Conservation (phyloP, 2,329 filamentous ascomycete species). For the Fusarium illudens region DNA sequence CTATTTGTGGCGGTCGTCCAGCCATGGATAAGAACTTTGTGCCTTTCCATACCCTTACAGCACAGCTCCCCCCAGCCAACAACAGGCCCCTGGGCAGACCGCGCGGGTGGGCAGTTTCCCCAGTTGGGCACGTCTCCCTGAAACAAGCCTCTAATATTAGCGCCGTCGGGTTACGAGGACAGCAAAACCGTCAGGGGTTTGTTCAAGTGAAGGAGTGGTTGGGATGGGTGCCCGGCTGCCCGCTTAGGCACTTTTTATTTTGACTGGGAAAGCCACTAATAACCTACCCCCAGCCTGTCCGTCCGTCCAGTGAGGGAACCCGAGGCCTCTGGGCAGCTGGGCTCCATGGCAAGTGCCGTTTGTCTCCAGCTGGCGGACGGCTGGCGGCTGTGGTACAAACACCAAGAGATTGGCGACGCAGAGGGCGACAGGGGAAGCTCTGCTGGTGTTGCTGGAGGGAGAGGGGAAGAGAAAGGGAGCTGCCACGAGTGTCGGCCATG, state of each 20-base stretch:
- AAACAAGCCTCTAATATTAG: conserved; percentile 35
- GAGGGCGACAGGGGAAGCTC: conserved; percentile 7
- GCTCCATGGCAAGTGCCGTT: conserved; percentile 20
- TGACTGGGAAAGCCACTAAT: conserved; percentile 8
- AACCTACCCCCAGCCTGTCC: background rate
- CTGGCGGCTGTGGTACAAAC: conserved; percentile 16
- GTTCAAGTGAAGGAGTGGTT: conserved; percentile 8
- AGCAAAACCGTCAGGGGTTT: conserved; percentile 23
- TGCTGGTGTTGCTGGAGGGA: background rate
- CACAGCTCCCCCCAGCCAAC: background rate
- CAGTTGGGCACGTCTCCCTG: conserved; percentile 22
- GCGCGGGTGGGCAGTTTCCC: conserved; percentile 9
- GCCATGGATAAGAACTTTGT: background rate
- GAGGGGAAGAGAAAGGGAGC: background rate
- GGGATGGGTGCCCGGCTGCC: background rate
- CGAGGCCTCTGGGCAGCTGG: conserved; percentile 33
- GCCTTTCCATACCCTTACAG: background rate
- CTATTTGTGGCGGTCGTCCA: background rate
- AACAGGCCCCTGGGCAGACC: conserved; percentile 19
- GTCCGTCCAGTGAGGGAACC: conserved; percentile 23
- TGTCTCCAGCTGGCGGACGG: conserved; percentile 7
- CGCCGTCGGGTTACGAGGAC: conserved; percentile 19
- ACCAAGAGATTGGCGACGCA: conserved; percentile 28
- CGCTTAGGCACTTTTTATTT: background rate
- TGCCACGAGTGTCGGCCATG: background rate